A percentile compares a stretch with the other conserved stretches of the same genome.
Evolutionary conservation across 805 yeast genomes (phyloP).

Genomic region (Myxozyma udenii): DNA sequence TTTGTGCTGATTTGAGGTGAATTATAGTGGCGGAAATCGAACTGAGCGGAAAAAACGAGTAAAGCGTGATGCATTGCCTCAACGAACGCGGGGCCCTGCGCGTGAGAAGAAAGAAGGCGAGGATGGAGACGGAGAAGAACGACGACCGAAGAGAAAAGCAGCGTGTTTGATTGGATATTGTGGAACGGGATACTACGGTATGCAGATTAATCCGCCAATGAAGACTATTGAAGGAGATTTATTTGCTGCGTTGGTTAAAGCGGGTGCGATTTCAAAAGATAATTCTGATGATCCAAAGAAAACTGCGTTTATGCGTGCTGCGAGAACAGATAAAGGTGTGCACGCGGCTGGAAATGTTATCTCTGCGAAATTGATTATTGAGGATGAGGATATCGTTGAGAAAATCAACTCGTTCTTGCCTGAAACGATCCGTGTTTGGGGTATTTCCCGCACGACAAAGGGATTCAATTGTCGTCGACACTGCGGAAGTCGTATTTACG

Average conservation of each 20-base stretch:
- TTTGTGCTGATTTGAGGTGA: too few species aligned
- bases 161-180: constrained; percentile 91
- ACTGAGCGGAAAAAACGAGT: neutral
- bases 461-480: constrained; percentile 91
- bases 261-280: constrained; percentile 85
- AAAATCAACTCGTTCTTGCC: constrained; percentile 78
- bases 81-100: too few species aligned
- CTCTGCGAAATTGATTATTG: constrained; percentile 77
- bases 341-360: constrained; percentile 96
- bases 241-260: constrained; percentile 74
- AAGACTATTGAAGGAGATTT: constrained; percentile 88
- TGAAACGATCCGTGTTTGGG: constrained; percentile 88
- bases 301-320: constrained; percentile 63
- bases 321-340: constrained; percentile 90
- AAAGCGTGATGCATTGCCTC: too few species aligned
- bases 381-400: constrained; percentile 68
- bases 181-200: constrained; percentile 94
- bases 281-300: constrained; percentile 79
- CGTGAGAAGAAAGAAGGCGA: constrained; percentile 5
- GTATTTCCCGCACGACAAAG: constrained; percentile 80
- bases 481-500: constrained; percentile 95
- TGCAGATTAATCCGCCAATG: constrained; percentile 82
- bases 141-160: constrained; percentile 71
- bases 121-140: constrained; percentile 8
- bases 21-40: too few species aligned